These are phyloP conservation scores for Lentinula raphanica DNA, from an alignment of 768 basidiomycete genomes.

Conservation along the genomic window DNA sequence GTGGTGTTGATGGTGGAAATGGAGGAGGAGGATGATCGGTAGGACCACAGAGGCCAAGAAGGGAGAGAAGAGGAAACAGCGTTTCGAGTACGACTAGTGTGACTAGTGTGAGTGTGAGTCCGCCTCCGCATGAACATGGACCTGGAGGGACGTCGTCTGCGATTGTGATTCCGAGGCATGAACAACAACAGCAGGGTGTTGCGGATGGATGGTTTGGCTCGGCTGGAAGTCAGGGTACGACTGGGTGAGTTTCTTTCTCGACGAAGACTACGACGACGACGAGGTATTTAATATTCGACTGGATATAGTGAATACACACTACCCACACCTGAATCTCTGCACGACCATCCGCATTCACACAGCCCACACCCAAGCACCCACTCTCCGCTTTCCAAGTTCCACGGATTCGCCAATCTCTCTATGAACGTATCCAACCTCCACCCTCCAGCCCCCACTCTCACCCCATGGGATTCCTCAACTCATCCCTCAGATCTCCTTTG, in stretches of 20 bases:
- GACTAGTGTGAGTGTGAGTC: slow-evolving; percentile 36
- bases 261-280: background rate
- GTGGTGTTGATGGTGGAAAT: too few relatives aligned
- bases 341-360: slow-evolving; percentile 25
- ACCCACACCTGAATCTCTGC: slow-evolving; percentile 35
- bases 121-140: slow-evolving; percentile 32
- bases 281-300: too few relatives aligned
- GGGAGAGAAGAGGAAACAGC: slow-evolving; percentile 55
- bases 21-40: too few relatives aligned
- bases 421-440: slow-evolving; percentile 19
- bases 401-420: slow-evolving; percentile 22
- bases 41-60: slow-evolving; percentile 50
- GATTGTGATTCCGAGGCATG: slow-evolving; percentile 56
- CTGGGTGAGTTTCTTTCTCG: background rate
- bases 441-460: background rate
- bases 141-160: slow-evolving; percentile 46
- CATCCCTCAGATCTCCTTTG: too few relatives aligned
- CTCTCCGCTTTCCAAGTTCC: slow-evolving; percentile 19
- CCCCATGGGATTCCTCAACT: background rate
- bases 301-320: slow-evolving; percentile 41
- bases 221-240: slow-evolving; percentile 1
- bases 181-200: background rate
- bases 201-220: slow-evolving; percentile 1
- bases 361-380: slow-evolving; percentile 24
- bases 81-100: slow-evolving; percentile 28